These are phyloP conservation scores for Colletotrichum acutatum DNA, from an alignment of 2,329 filamentous ascomycete species.

Conservation along the genomic window DNA sequence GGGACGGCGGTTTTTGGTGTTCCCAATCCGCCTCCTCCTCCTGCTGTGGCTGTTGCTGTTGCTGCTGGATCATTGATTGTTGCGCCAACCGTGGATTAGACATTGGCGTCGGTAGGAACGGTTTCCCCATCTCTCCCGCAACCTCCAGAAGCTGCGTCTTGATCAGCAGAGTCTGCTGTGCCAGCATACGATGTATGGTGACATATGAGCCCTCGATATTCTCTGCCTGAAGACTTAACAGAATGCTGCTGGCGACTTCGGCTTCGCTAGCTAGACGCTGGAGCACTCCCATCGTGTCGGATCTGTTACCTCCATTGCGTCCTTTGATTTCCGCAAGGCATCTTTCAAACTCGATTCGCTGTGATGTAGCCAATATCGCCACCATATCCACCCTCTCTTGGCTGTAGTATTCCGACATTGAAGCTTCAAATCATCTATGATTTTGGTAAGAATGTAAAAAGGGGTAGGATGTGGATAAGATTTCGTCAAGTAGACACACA, in stretches of 20 bases:
- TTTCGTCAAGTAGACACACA: neutral
- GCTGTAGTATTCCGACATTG: neutral
- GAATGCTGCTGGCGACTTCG: neutral
- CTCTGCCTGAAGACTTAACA: neutral
- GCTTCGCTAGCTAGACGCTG: neutral
- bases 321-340: neutral
- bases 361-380: neutral
- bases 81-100: neutral
- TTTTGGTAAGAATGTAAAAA: neutral
- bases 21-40: too few species aligned
- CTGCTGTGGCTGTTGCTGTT: neutral
- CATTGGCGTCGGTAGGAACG: neutral
- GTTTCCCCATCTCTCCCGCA: neutral
- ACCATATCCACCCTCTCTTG: neutral
- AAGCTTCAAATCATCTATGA: neutral
- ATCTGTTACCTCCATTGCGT: neutral
- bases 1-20: neutral
- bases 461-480: neutral
- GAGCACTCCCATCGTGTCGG: neutral
- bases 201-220: neutral
- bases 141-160: neutral
- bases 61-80: neutral
- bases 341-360: slow-evolving; percentile 18
- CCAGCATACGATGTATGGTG: neutral
- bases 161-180: slow-evolving; percentile 4